Conservation (phyloP, 2,329 filamentous ascomycete species). For the Pestalotiopsis sp. region DNA sequence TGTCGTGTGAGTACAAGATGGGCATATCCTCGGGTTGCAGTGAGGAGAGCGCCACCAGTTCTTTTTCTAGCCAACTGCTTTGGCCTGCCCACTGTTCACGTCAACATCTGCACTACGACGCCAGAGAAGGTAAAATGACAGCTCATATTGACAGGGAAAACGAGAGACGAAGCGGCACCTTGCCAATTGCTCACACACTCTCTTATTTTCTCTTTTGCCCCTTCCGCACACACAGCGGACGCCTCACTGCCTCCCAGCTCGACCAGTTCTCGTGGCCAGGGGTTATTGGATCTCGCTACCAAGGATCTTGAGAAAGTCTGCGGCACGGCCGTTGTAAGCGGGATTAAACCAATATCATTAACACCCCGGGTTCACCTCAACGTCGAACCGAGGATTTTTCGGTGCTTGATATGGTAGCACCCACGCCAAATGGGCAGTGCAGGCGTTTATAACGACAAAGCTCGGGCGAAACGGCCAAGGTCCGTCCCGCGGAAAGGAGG, state of each 20-base stretch:
- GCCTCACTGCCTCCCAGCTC: not conserved
- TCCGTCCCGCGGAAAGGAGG: not conserved
- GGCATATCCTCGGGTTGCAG: not conserved
- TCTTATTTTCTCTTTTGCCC: not conserved
- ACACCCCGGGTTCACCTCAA: too few relatives aligned
- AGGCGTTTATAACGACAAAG: too few relatives aligned
- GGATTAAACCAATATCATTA: too few relatives aligned
- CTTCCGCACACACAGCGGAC: not conserved
- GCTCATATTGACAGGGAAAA: slow-evolving; percentile 3
- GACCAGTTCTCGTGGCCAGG: not conserved
- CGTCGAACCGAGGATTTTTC: too few relatives aligned
- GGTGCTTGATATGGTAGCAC: too few relatives aligned
- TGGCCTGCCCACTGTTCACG: not conserved
- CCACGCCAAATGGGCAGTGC: too few relatives aligned
- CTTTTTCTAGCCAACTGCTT: not conserved
- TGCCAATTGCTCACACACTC: not conserved
- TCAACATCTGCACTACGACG: slow-evolving; percentile 10
- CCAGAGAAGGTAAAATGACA: slow-evolving; percentile 7
- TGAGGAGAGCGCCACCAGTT: not conserved
- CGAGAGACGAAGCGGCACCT: not conserved
- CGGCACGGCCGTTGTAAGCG: too few relatives aligned
- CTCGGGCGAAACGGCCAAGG: too few relatives aligned
- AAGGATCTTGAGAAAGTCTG: not conserved
- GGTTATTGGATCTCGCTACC: slow-evolving; percentile 1
- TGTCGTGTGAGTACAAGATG: slow-evolving; percentile 4